These are phyloP conservation scores for Codiaeum variegatum DNA, from an alignment of 441 rosid species.

Conservation along the genomic window DNA sequence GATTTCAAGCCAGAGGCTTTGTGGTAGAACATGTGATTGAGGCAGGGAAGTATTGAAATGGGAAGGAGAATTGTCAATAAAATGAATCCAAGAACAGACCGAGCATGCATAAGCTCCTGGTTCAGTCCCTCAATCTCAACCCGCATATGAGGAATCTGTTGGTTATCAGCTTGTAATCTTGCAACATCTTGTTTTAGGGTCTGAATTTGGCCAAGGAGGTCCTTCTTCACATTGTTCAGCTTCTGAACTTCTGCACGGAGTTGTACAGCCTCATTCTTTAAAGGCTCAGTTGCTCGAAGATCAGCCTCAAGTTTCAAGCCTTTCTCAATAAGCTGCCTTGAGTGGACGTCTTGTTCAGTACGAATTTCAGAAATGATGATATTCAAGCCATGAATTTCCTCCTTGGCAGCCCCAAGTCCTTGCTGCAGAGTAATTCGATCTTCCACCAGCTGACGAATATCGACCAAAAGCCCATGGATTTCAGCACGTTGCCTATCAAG, in stretches of 20 bases:
- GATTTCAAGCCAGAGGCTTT: not conserved
- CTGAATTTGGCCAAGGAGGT: constrained; percentile 68
- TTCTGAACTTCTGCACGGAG: constrained; percentile 74
- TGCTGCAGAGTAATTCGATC: constrained; percentile 68
- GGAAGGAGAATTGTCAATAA: constrained; percentile 1
- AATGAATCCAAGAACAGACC: constrained; percentile 40
- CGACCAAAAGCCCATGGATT: constrained; percentile 68
- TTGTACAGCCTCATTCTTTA: constrained; percentile 68
- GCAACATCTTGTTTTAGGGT: constrained; percentile 59
- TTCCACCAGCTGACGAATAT: constrained; percentile 69
- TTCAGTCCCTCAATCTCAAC: constrained; percentile 71
- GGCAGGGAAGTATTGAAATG: not conserved
- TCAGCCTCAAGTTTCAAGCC: constrained; percentile 86
- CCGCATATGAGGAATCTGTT: constrained; percentile 64
- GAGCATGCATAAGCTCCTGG: constrained; percentile 89
- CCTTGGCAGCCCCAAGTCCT: constrained; percentile 80
- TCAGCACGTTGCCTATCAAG: constrained; percentile 79
- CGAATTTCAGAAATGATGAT: constrained; percentile 57
- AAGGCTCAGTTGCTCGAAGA: constrained; percentile 73
- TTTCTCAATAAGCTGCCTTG: constrained; percentile 75
- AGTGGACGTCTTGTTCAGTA: constrained; percentile 60
- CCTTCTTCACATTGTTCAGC: constrained; percentile 66
- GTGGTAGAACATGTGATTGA: not conserved
- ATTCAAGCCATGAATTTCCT: constrained; percentile 85
- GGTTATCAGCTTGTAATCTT: constrained; percentile 70